Evolutionary conservation across 495 filamentous ascomycete species (phyloP).

Genomic region (Daldinia decipiens): DNA sequence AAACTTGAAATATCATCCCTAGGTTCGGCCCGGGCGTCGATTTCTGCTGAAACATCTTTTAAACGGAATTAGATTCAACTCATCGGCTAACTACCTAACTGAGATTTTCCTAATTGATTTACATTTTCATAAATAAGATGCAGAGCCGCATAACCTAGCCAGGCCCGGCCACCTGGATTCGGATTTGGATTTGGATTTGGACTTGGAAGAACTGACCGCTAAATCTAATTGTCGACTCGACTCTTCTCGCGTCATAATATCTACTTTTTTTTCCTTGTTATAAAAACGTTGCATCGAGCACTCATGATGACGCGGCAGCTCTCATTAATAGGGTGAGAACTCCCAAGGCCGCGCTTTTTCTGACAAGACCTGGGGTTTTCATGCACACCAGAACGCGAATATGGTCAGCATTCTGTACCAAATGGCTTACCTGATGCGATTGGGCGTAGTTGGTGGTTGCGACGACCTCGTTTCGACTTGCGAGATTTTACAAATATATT

Average conservation of each 20-base stretch:
- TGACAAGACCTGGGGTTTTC: constrained; percentile 5
- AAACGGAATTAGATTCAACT: constrained; percentile 7
- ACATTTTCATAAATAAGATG: not conserved
- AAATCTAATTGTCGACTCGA: not conserved
- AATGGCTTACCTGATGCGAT: not conserved
- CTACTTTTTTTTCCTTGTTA: constrained; percentile 25
- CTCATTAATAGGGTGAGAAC: constrained; percentile 18
- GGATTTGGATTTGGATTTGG: no score
- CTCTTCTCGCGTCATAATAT: not conserved
- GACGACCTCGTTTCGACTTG: not conserved
- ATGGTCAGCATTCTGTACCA: not conserved
- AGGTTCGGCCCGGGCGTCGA: constrained; percentile 10
- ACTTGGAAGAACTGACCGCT: constrained; percentile 10
- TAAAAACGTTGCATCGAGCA: constrained; percentile 28
- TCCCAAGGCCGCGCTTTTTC: constrained; percentile 2
- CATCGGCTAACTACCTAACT: constrained; percentile 1
- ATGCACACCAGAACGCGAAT: not conserved
- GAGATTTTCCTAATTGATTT: not conserved
- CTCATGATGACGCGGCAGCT: constrained; percentile 32
- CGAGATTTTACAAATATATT: not conserved
- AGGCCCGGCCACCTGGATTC: not conserved
- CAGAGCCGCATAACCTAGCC: not conserved
- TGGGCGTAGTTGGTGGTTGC: not conserved
- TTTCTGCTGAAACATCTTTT: constrained; percentile 28
- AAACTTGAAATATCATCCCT: constrained; percentile 26